Base-by-base conservation (phyloP, 2,329 filamentous ascomycete genomes). In the Immersiporthe knoxdaviesiana region DNA sequence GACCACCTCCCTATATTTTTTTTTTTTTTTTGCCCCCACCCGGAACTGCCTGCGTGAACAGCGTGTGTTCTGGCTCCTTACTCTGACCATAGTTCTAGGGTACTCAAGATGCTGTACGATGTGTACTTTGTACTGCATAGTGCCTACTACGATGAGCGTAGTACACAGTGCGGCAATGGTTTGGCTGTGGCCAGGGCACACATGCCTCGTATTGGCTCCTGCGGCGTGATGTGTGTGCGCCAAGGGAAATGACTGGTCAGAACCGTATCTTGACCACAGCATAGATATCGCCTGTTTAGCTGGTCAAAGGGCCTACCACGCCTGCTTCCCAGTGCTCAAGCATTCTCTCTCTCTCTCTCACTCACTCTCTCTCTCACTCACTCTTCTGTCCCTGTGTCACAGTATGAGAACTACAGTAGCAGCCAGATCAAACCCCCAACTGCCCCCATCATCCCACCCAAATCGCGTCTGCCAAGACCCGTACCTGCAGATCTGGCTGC, bases 401-500 rank as follows among this genome's bases (percentile, higher is more conserved):
- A 30, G 24, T 56, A 56, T 30, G 27, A 30, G 8, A 14, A 27
- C n/a, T 6, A 27, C 56, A 59, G 54, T 32, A 58, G 24, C 54
- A 58, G 54, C 12, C 56, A 21, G 32, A 59, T 16, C 52, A 56
- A 3, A n/a, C 21, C 21, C 44, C 21, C 44, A n/a, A 2, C 35
- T 47, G 7, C 44, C 44, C 44, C 35, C 35, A 4, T 35, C 44
- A n/a, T n/a, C 18, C 44, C 12, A 27, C 11, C 50, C 24, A 30
- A 6, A 27, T 8, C n/a, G 10, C 24, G 27, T 56, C 37, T 44
- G 59, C 59, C 59, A 62, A 62, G 59, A 27, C 32, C 37, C 24
- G 59, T 62, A 62, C 59, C 59, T 62, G 59, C 59, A 62, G 59
- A 62, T 62, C 59, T 18, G n/a, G 59, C 59, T 27, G 35, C 39